A percentile compares a stretch with the other conserved stretches of the same genome.
These are phyloP conservation scores for Podochytrium sp. DNA, from an alignment of 192 early-diverging fungal species.

Conservation along the genomic window DNA sequence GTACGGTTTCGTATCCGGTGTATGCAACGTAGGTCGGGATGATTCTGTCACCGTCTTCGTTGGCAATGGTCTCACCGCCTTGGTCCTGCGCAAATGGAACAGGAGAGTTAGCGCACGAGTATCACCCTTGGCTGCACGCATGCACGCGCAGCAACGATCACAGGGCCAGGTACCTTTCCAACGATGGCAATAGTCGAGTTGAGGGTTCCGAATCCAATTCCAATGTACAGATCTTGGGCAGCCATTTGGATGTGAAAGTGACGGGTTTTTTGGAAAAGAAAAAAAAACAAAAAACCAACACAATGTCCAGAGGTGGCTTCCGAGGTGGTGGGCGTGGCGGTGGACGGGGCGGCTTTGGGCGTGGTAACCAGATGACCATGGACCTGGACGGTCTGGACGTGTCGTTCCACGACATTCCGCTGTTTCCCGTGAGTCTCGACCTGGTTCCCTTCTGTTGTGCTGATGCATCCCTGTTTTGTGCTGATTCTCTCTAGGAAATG, in stretches of 20 bases:
- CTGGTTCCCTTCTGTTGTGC: neutral
- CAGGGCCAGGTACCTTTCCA: slow-evolving; percentile 60
- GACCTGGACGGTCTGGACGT: slow-evolving; percentile 24
- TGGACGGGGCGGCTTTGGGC: slow-evolving; percentile 16
- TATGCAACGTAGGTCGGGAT: slow-evolving; percentile 94
- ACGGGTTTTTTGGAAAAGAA: neutral
- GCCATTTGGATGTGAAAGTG: slow-evolving; percentile 25
- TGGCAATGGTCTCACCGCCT: slow-evolving; percentile 87
- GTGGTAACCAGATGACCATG: neutral
- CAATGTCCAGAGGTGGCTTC: slow-evolving; percentile 24
- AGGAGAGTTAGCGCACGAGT: neutral
- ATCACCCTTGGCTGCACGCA: no score
- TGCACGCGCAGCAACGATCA: neutral
- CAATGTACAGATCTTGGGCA: slow-evolving; percentile 45
- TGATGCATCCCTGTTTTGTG: neutral
- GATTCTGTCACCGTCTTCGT: slow-evolving; percentile 97
- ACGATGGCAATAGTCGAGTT: slow-evolving; percentile 85
- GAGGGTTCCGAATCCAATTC: slow-evolving; percentile 84
- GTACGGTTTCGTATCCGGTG: slow-evolving; percentile 85
- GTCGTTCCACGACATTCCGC: slow-evolving; percentile 30
- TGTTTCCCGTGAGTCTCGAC: slow-evolving; percentile 17
- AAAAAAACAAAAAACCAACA: slow-evolving; percentile 2
- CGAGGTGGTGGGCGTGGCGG: slow-evolving; percentile 16
- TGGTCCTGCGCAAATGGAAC: slow-evolving; percentile 51
- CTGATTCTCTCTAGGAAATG: slow-evolving; percentile 24